Evolutionary conservation across 371 early-diverging fungal genomes (phyloP).

Genomic region (Mycotypha africana): DNA sequence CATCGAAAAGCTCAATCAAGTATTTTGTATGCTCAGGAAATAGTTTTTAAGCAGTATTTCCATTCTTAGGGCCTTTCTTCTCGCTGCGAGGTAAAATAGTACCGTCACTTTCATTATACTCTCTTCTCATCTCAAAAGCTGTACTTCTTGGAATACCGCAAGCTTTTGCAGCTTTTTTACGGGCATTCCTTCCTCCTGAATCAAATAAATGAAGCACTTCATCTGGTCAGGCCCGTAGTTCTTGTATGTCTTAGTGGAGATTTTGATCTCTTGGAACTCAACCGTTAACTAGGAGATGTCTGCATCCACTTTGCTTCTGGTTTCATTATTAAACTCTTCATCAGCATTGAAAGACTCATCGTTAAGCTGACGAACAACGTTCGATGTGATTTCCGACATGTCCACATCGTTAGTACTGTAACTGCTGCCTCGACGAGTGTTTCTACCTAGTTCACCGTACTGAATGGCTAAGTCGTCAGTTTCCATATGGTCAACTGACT

Average conservation of each 20-base stretch:
- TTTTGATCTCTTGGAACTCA: constrained; percentile 1
- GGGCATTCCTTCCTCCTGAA: constrained; percentile 7
- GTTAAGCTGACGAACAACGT: no score
- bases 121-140: background rate
- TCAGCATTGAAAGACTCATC: no score
- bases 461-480: no score
- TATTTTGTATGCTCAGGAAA: constrained; percentile 2
- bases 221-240: constrained; percentile 4
- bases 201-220: background rate
- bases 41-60: background rate
- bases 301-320: no score
- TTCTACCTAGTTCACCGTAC: no score
- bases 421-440: no score
- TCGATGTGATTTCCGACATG: constrained; percentile 6
- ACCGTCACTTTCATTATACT: background rate
- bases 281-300: no score
- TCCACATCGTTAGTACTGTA: no score
- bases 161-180: constrained; percentile 2
- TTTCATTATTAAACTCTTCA: no score
- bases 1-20: no score
- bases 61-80: no score
- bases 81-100: background rate
- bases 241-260: constrained; percentile 2
- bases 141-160: constrained; percentile 1
- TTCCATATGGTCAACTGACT: background rate